Evolutionary conservation across 192 early-diverging fungal genomes (phyloP).

Genomic region (Coemansia sp.): DNA sequence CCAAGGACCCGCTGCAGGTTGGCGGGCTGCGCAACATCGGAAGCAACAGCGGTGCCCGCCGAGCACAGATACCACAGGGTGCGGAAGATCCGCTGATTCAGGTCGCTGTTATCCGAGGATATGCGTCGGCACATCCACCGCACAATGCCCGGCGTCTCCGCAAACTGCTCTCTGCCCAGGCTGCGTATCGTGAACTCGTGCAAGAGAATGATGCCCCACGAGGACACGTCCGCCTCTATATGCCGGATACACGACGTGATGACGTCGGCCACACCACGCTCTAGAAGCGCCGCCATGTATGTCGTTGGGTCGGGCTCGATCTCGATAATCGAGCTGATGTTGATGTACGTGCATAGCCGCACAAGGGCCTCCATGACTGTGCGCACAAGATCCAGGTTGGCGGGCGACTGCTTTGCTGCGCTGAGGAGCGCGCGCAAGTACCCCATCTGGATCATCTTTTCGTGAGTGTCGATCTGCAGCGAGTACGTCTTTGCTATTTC

Average conservation of each 20-base stretch:
- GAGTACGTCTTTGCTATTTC: conserved; percentile 25
- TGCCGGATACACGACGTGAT: conserved; percentile 33
- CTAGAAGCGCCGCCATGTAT: conserved; percentile 35
- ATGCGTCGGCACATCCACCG: conserved; percentile 43
- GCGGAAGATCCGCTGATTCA: conserved; percentile 52
- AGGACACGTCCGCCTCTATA: conserved; percentile 43
- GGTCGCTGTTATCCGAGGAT: conserved; percentile 40
- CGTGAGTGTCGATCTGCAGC: conserved; percentile 25
- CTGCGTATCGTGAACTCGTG: conserved; percentile 51
- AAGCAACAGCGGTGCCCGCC: conserved; percentile 10
- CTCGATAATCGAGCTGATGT: conserved; percentile 10
- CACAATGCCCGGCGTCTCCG: conserved; percentile 26
- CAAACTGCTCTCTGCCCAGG: conserved; percentile 32
- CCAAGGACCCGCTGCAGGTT: conserved; percentile 43
- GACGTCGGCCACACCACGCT: conserved; percentile 31
- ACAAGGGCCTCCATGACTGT: conserved; percentile 41
- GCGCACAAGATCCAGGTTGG: conserved; percentile 33
- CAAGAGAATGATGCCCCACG: conserved; percentile 52
- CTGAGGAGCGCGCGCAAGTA: conserved; percentile 35
- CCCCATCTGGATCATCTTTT: conserved; percentile 29
- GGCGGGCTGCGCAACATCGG: conserved; percentile 24
- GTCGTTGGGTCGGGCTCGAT: not conserved
- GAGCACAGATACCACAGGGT: conserved; percentile 44
- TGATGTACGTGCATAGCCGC: conserved; percentile 43
- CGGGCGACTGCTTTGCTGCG: conserved; percentile 16